Evolutionary conservation across 768 basidiomycete species (phyloP), one percentile per base, ranked within the genome.

Genomic region (Boletellus sp.): DNA sequence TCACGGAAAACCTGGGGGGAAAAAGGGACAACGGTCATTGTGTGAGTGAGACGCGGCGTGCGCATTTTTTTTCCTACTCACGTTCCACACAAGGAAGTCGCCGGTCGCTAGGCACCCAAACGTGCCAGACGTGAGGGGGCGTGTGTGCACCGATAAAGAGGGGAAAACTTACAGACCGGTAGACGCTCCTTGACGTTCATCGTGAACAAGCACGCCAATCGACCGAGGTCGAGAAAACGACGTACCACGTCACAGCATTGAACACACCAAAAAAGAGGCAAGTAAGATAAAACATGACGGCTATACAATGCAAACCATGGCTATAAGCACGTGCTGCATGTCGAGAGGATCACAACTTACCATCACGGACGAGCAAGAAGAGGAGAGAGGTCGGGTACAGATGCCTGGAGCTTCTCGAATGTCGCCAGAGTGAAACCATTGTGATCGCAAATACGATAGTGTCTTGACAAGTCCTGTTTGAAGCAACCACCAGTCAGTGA

Each of bases 291-390:
- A 57, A 57, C 0, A 50, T 36, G 11, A 24, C 11, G n/a, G 47
- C 56, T 57, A 13, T 8, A 42, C 16, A 8, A 10, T 38, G 17
- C 5, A 9, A 17, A 39, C 10, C 20, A 8, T 5, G 15, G 16
- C 10, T 15, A n/a, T 34, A 15, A 51, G 17, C 20, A 42, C 12
- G 5, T 19, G 20, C 9, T 2, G 1, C 8, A 10, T 13, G 15
- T 26, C 19, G 13, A 32, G 3, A 26, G 13, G 2, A 19, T n/a
- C n/a, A n/a, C 3, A 5, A 28, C 6, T 48, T n/a, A 58, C 55
- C 57, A 39, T 58, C 57, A 37, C 55, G 51, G 13, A 53, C 6
- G 10, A 58, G 57, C 8, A 51, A 13, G 11, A 3, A 38, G 13
- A 54, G 35, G 12, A 54, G 47, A 2, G 45, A 16, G 20, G 46